Evolutionary conservation across 768 basidiomycete species (phyloP), one percentile per base, ranked within the genome.

Genomic region (Candolleomyces efflorescens): DNA sequence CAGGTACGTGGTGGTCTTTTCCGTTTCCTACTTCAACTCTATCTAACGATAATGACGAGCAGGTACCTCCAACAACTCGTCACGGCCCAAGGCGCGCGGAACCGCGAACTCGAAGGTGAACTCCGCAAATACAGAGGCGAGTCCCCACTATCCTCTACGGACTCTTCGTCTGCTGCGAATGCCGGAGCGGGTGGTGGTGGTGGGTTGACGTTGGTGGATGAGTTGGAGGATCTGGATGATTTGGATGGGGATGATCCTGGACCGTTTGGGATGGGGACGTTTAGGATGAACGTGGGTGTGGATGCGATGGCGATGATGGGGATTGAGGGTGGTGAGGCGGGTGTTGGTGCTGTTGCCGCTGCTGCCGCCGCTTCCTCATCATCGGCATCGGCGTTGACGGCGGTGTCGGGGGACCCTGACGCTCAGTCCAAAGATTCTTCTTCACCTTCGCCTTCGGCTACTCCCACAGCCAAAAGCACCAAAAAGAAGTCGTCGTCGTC

Each of bases 61-160:
- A 82, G 90, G 56, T 93, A 92, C 69, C 82, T 94, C 11, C 92
- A 94, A 67, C 91, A 93, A 63, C 85, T 94, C 53, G 91, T 94
- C 10, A 83, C 81, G 3, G 87, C 85, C 0, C 92, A 93, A 64
- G 89, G 89, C 3, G 81, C 81, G 44, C 78, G 91, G 10, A 92
- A 91, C 68, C 76, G 88, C 41, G 90, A 92, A 64, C 77, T 94
- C 50, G 92, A 94, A 69, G 79, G 81, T 52, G 84, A 88, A 70
- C 79, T 92, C 27, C 20, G 57, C 7, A 58, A 53, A 43, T 58
- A 27, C 18, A 32, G 51, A 15, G 57, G 57, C 38, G 79, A 80
- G 17, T 43, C 17, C 6, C 17, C 17, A 5, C 5, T 20, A 3
- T 43, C 41, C 5, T 43, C 41, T 3, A 17, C 41, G 1, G 41